Conservation (phyloP, 192 early-diverging fungal species). For the Geosiphon pyriformis region DNA sequence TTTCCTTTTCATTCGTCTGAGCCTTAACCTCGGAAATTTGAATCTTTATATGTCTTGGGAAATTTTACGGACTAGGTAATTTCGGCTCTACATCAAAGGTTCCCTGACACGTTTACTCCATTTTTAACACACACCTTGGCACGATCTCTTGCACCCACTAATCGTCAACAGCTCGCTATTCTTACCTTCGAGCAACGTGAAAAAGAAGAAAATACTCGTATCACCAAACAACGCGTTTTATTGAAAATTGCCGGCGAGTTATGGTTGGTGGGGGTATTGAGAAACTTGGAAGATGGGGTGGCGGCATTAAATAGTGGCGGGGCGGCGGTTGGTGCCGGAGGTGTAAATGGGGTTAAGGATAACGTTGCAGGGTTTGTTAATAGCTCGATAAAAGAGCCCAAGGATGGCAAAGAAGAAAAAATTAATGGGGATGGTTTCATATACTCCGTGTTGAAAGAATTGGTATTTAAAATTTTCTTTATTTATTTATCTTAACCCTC, state of each 20-base stretch:
- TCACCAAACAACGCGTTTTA: conserved; percentile 57
- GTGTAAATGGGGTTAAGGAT: conserved; percentile 43
- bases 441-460: conserved; percentile 44
- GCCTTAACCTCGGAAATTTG: too few species aligned
- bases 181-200: conserved; percentile 76
- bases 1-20: background rate
- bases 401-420: conserved; percentile 28
- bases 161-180: conserved; percentile 47
- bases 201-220: conserved; percentile 72
- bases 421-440: conserved; percentile 41
- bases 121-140: conserved; percentile 60
- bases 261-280: conserved; percentile 71
- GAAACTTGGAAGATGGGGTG: conserved; percentile 60
- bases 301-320: conserved; percentile 39
- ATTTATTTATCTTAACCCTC: conserved; percentile 5
- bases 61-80: too few species aligned
- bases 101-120: conserved; percentile 71
- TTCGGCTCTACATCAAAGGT: conserved; percentile 85
- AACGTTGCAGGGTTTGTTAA: conserved; percentile 44
- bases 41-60: too few species aligned
- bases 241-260: conserved; percentile 77
- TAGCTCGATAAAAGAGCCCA: conserved; percentile 25
- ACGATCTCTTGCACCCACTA: conserved; percentile 60
- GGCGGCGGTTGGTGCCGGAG: conserved; percentile 24
- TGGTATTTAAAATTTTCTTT: conserved; percentile 34